Evolutionary conservation across 192 early-diverging fungal species (phyloP).

Genomic region (Rhizophagus sp.): DNA sequence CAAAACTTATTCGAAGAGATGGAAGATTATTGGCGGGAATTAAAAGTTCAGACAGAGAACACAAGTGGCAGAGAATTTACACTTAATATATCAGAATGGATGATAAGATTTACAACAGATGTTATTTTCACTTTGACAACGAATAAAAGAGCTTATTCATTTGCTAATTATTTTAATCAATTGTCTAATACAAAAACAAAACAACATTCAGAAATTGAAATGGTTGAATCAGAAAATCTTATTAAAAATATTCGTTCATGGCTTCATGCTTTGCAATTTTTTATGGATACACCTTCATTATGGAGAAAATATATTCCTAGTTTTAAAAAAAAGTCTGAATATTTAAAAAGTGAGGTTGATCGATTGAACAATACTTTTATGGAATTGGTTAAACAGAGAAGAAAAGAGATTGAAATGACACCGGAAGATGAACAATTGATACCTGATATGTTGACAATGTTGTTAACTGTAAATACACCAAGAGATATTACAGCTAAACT

Average conservation of each 20-base stretch:
- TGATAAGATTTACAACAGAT: not conserved
- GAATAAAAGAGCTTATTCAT: not conserved
- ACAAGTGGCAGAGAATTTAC: not conserved
- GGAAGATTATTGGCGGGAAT: slow-evolving; percentile 16
- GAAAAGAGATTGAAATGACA: slow-evolving; percentile 15
- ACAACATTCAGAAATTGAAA: not conserved
- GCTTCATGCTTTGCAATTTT: slow-evolving; percentile 17
- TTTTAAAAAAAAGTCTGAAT: not conserved
- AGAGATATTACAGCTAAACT: slow-evolving; percentile 3
- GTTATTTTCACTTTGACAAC: not conserved
- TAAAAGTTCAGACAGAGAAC: not conserved
- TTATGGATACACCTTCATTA: slow-evolving; percentile 5
- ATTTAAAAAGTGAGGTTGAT: not conserved
- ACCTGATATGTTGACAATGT: slow-evolving; percentile 18
- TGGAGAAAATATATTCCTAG: not conserved
- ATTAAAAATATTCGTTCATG: slow-evolving; percentile 2
- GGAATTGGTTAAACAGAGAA: slow-evolving; percentile 1
- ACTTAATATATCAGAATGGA: slow-evolving; percentile 22
- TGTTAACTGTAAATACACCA: slow-evolving; percentile 25
- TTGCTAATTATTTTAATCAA: slow-evolving; percentile 19
- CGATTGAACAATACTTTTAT: not conserved
- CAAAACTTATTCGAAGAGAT: slow-evolving; percentile 19
- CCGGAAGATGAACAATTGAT: not conserved
- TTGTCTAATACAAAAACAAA: not conserved
- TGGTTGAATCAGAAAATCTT: slow-evolving; percentile 6